These are phyloP conservation scores for Euptelea pleiosperma DNA, from an alignment of 164 flowering plant genomes.

Conservation along the genomic window DNA sequence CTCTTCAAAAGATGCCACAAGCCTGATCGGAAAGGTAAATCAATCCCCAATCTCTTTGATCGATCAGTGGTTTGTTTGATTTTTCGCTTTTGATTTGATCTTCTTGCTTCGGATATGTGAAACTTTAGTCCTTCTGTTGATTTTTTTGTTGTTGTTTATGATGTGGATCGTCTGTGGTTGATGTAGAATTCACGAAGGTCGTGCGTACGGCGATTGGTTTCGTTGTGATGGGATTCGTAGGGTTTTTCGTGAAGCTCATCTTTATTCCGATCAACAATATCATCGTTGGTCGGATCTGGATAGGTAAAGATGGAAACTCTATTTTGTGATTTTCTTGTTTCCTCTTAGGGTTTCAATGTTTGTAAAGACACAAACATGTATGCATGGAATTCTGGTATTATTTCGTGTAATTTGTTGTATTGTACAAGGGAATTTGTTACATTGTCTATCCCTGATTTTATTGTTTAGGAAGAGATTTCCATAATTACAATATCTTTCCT, in stretches of 20 bases:
- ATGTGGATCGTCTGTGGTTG: neutral
- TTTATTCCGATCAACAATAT: constrained; percentile 78
- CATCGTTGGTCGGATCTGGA: constrained; percentile 65
- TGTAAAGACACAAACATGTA: no score
- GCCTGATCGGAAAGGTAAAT: constrained; percentile 63
- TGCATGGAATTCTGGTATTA: no score
- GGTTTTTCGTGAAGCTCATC: constrained; percentile 74
- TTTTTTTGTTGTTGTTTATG: neutral
- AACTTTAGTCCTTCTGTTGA: neutral
- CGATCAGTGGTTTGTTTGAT: no score
- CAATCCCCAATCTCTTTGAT: no score
- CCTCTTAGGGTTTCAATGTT: no score
- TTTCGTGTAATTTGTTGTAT: no score
- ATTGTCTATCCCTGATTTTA: no score
- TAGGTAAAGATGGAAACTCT: constrained; percentile 25
- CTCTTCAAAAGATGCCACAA: constrained; percentile 72
- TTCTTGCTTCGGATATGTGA: no score
- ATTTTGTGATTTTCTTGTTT: neutral
- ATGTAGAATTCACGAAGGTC: constrained; percentile 61
- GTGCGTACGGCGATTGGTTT: constrained; percentile 76
- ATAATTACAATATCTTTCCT: no score
- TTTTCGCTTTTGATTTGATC: neutral
- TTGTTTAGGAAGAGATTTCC: no score
- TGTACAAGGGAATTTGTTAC: no score
- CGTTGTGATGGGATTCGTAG: constrained; percentile 78